phyloP scores from a whole-genome alignment of 345 rosid genomes.

The Atalantia buxifolia region DNA sequence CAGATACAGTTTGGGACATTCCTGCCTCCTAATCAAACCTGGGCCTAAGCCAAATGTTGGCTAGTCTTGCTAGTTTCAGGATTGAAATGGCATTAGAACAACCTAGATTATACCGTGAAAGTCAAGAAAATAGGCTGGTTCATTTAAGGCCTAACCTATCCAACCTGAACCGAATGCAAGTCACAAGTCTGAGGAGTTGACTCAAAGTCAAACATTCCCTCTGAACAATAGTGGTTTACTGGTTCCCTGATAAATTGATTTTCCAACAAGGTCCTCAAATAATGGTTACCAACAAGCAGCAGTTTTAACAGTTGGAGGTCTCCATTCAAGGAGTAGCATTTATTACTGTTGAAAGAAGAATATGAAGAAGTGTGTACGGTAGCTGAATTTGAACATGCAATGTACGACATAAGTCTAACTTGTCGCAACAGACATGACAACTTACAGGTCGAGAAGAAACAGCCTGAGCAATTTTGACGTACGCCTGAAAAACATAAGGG shows the following conservation, averaged over 20 bases:
- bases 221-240: not conserved
- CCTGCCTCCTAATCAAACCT: not conserved
- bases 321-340: not conserved
- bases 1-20: not conserved
- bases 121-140: not conserved
- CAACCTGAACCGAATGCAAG: not conserved
- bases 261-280: not conserved
- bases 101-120: not conserved
- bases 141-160: not conserved
- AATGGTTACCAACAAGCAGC: not conserved
- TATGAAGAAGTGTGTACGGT: not conserved
- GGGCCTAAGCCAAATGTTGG: not conserved
- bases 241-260: not conserved
- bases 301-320: not conserved
- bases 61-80: not conserved
- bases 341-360: not conserved
- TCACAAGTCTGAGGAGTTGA: not conserved
- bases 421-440: conserved; percentile 4
- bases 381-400: not conserved
- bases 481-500: conserved; percentile 53
- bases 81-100: not conserved
- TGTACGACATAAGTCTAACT: not conserved
- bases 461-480: conserved; percentile 89
- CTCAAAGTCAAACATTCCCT: not conserved
- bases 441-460: conserved; percentile 91